These are phyloP conservation scores for Tricharina praecox DNA, from an alignment of 495 filamentous ascomycete species.

Conservation along the genomic window DNA sequence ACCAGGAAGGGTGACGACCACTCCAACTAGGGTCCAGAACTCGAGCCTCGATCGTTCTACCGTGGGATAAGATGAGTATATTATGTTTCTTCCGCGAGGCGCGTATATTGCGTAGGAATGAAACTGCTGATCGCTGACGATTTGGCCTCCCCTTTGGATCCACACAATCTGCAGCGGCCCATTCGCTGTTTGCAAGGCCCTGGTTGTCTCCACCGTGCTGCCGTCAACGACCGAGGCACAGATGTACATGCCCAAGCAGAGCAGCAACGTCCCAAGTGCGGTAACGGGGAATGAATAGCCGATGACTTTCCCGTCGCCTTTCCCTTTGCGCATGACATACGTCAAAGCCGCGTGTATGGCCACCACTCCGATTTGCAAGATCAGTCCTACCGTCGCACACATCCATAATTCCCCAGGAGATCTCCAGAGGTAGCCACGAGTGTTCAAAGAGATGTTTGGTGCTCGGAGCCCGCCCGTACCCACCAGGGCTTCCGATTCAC, in stretches of 20 bases:
- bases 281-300: slow-evolving; percentile 15
- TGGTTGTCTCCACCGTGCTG: slow-evolving; percentile 7
- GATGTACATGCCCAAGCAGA: slow-evolving; percentile 10
- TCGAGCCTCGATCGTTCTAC: too few relatives aligned
- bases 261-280: slow-evolving; percentile 6
- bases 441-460: slow-evolving; percentile 14
- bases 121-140: slow-evolving; percentile 13
- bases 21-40: too few relatives aligned
- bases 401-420: slow-evolving; percentile 1
- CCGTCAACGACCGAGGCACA: slow-evolving; percentile 12
- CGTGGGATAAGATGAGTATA: too few relatives aligned
- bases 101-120: slow-evolving; percentile 10
- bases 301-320: background rate
- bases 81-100: background rate
- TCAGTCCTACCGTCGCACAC: slow-evolving; percentile 6
- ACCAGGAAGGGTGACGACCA: too few relatives aligned
- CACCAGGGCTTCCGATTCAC: background rate
- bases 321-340: slow-evolving; percentile 7
- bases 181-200: background rate
- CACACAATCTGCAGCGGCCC: slow-evolving; percentile 8
- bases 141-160: slow-evolving; percentile 10
- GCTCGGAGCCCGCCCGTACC: background rate
- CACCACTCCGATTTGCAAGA: slow-evolving; percentile 8
- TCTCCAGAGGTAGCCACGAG: background rate
- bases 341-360: slow-evolving; percentile 7